Conservation (phyloP, 2,329 filamentous ascomycete species). For the Talaromyces sp. region DNA sequence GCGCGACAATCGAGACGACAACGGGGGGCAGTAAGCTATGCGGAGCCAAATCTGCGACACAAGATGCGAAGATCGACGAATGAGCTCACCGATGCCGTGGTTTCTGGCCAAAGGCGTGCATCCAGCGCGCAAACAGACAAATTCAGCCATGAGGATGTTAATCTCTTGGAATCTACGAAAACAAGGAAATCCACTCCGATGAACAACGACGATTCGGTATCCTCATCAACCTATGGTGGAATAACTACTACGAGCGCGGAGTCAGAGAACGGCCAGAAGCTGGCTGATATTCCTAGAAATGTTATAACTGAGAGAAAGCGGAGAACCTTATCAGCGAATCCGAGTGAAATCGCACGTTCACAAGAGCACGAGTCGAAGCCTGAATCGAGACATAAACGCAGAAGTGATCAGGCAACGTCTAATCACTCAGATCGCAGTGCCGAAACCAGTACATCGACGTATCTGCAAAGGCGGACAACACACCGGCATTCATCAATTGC, state of each 20-base stretch:
- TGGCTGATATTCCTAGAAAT: constrained; percentile 15
- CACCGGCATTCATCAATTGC: constrained; percentile 11
- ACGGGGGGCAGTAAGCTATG: constrained; percentile 67
- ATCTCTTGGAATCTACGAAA: not conserved
- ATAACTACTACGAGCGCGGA: constrained; percentile 12
- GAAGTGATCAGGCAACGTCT: not conserved
- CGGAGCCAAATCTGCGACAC: constrained; percentile 71
- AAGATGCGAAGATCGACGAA: constrained; percentile 81
- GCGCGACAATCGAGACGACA: constrained; percentile 62
- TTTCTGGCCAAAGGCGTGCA: constrained; percentile 16
- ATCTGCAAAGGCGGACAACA: constrained; percentile 3
- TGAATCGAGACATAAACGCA: not conserved
- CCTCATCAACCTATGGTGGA: not conserved
- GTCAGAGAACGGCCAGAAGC: not conserved
- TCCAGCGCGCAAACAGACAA: not conserved
- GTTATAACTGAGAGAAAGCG: constrained; percentile 27
- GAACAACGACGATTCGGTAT: not conserved
- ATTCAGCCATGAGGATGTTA: not conserved
- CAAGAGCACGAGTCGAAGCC: not conserved
- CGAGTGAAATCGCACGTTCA: constrained; percentile 2
- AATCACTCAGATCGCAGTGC: not conserved
- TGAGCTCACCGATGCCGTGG: constrained; percentile 67
- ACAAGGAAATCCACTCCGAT: not conserved
- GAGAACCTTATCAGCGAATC: constrained; percentile 19
- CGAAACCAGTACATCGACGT: not conserved